phyloP scores from a whole-genome alignment of 2,329 filamentous ascomycete genomes.

The Stachybotrys chartarum region DNA sequence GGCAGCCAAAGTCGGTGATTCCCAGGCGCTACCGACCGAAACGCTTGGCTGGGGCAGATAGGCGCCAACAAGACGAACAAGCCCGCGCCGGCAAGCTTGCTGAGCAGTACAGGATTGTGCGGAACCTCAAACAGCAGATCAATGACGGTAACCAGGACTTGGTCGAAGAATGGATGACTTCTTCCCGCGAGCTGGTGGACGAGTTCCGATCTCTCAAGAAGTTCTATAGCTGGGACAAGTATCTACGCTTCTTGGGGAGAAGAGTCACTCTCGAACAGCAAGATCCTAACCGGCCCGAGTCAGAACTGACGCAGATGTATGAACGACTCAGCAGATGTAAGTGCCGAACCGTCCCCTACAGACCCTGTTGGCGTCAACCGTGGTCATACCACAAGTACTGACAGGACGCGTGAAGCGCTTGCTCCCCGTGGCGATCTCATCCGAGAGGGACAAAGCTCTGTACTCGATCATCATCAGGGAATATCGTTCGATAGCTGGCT shows the following conservation, averaged over 20 bases:
- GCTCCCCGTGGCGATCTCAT: constrained; percentile 19
- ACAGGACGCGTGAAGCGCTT: constrained; percentile 16
- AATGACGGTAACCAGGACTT: constrained; percentile 35
- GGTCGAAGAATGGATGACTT: constrained; percentile 48
- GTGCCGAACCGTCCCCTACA: constrained; percentile 12
- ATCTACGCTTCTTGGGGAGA: constrained; percentile 47
- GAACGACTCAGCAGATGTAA: constrained; percentile 47
- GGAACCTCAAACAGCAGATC: constrained; percentile 32
- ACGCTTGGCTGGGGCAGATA: constrained; percentile 35
- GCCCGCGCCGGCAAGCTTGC: constrained; percentile 30
- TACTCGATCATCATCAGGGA: constrained; percentile 55
- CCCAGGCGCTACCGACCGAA: constrained; percentile 37
- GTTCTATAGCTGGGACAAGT: constrained; percentile 62
- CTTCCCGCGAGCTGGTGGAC: constrained; percentile 51
- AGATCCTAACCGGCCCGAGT: constrained; percentile 21
- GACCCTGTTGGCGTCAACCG: no score
- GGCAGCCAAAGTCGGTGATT: constrained; percentile 11
- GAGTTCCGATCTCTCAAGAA: constrained; percentile 57
- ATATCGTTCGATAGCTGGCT: constrained; percentile 82
- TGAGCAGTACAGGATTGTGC: constrained; percentile 36
- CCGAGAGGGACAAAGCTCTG: constrained; percentile 17
- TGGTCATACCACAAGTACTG: no score
- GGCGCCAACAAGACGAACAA: constrained; percentile 36
- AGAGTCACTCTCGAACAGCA: constrained; percentile 14
- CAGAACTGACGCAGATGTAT: constrained; percentile 47